Evolutionary conservation across 2,329 filamentous ascomycete species (phyloP).

Genomic region (Penicillium hesseltinei): DNA sequence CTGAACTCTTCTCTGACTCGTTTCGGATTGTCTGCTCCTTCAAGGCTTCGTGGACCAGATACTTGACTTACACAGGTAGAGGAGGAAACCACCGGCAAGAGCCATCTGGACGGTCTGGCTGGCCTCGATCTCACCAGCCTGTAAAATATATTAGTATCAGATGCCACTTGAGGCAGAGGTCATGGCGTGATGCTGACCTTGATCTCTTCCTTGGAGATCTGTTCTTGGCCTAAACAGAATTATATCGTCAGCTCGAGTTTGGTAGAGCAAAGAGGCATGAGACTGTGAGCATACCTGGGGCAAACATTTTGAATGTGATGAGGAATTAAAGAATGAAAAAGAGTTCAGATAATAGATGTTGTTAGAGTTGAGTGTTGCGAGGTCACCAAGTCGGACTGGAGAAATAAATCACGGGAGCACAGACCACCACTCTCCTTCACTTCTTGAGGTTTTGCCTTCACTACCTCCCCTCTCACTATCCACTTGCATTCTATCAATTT

Average conservation of each 20-base stretch:
- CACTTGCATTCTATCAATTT: background rate
- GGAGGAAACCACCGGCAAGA: conserved; percentile 53
- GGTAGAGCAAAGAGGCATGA: background rate
- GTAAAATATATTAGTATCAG: conserved; percentile 8
- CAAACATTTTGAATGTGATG: conserved; percentile 31
- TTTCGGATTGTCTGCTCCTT: background rate
- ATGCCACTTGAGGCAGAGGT: background rate
- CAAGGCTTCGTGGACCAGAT: background rate
- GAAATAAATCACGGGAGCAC: conserved; percentile 30
- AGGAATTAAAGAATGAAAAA: background rate
- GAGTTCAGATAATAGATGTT: background rate
- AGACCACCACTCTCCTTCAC: conserved; percentile 24
- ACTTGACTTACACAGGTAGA: conserved; percentile 59
- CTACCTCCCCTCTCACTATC: conserved; percentile 7
- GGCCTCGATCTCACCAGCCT: conserved; percentile 55
- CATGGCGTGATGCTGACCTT: conserved; percentile 31
- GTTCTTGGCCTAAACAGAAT: conserved; percentile 39
- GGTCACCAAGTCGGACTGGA: conserved; percentile 7
- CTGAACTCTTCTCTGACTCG: background rate
- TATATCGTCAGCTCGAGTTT: background rate
- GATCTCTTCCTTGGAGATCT: conserved; percentile 48
- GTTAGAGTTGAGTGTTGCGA: conserved; percentile 8
- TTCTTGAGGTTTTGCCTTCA: conserved; percentile 14
- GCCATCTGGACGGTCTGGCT: conserved; percentile 55
- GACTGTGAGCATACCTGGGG: conserved; percentile 27